Conservation (phyloP, 2,329 filamentous ascomycete species). For the Calonectria henricotiae region DNA sequence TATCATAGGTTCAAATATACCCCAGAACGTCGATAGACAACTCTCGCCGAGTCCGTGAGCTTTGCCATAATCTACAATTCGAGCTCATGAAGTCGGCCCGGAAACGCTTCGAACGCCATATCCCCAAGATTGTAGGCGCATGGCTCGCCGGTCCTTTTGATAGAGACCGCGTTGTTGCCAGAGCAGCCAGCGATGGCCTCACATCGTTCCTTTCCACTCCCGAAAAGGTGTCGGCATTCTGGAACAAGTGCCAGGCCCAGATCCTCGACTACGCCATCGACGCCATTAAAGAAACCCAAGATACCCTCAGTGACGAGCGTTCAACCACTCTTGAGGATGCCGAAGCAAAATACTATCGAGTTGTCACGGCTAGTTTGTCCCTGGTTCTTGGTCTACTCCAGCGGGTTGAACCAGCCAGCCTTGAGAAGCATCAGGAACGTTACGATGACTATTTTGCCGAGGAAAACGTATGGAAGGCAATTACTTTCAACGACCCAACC, state of each 20-base stretch:
- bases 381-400: constrained; percentile 70
- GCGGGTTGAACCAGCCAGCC: constrained; percentile 67
- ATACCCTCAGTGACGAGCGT: constrained; percentile 91
- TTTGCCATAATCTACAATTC: constrained; percentile 83
- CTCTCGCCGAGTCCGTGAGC: constrained; percentile 88
- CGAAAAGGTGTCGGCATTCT: constrained; percentile 84
- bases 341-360: constrained; percentile 87
- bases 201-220: constrained; percentile 82
- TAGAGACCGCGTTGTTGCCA: constrained; percentile 82
- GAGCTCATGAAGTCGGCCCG: constrained; percentile 76
- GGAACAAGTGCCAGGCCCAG: constrained; percentile 84
- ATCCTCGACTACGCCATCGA: constrained; percentile 88
- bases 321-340: constrained; percentile 89
- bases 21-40: constrained; percentile 93
- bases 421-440: constrained; percentile 72
- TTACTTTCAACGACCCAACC: constrained; percentile 74
- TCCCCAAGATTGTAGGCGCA: constrained; percentile 85
- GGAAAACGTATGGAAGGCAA: constrained; percentile 77
- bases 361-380: constrained; percentile 72
- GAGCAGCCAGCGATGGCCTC: constrained; percentile 84
- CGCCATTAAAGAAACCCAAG: constrained; percentile 84
- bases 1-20: constrained; percentile 82
- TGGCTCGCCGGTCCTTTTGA: constrained; percentile 95
- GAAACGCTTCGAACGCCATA: constrained; percentile 86
- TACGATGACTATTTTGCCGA: constrained; percentile 80